These are phyloP conservation scores for Trichosporon inkin DNA, from an alignment of 1,284 basidiomycete species.

Conservation along the genomic window DNA sequence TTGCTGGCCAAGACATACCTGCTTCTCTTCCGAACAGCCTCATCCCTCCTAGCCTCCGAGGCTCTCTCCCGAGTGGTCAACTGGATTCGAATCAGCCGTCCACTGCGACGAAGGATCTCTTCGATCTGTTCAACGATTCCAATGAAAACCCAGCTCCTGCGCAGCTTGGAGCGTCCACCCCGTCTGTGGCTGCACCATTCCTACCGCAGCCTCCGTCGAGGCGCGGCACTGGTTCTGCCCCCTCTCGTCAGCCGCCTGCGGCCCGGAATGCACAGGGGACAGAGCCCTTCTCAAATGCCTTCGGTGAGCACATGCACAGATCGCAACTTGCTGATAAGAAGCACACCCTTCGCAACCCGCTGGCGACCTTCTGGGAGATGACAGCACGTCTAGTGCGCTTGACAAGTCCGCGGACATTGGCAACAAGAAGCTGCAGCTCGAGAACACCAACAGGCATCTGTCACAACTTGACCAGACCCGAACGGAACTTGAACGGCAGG, in stretches of 20 bases:
- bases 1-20: constrained; percentile 80
- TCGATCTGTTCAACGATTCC: constrained; percentile 48
- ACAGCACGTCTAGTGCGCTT: constrained; percentile 42
- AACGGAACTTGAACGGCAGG: constrained; percentile 44
- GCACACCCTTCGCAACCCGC: constrained; percentile 9
- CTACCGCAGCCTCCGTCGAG: constrained; percentile 27
- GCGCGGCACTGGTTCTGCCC: constrained; percentile 8
- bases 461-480: constrained; percentile 41
- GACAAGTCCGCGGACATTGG: constrained; percentile 64
- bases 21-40: constrained; percentile 65
- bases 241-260: not conserved
- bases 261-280: not conserved
- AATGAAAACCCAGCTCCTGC: not conserved
- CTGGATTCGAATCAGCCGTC: not conserved
- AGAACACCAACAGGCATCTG: constrained; percentile 62
- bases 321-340: not conserved
- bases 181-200: constrained; percentile 23
- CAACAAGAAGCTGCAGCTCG: constrained; percentile 75
- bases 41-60: constrained; percentile 63
- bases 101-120: constrained; percentile 43
- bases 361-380: constrained; percentile 46
- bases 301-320: constrained; percentile 16
- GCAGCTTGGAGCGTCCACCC: constrained; percentile 7
- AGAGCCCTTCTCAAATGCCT: not conserved
- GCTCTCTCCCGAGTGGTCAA: not conserved